Conservation (phyloP, 345 rosid genomes). For the Dipteronia sinensis region DNA sequence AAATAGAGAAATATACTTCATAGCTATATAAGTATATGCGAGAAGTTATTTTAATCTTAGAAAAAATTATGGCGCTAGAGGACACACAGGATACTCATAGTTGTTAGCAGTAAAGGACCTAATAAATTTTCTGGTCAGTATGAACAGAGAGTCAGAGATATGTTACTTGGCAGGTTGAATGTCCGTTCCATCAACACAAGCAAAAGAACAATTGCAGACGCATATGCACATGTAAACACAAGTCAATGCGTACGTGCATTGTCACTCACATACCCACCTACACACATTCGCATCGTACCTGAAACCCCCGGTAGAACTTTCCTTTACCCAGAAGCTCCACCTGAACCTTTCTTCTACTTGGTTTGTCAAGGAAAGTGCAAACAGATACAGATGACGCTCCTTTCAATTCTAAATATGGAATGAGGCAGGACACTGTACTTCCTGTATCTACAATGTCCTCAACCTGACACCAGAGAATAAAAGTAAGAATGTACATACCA, state of each 20-base stretch:
- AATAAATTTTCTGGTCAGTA: no score
- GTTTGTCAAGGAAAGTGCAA: conserved; percentile 79
- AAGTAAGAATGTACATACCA: neutral
- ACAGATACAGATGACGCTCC: conserved; percentile 84
- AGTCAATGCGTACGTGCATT: neutral
- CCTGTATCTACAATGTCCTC: conserved; percentile 98
- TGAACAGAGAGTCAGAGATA: no score
- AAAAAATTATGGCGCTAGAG: neutral
- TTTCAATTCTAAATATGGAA: conserved; percentile 54
- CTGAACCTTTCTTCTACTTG: conserved; percentile 65
- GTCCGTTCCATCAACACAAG: no score
- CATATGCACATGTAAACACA: neutral
- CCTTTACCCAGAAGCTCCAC: conserved; percentile 73
- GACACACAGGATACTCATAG: neutral
- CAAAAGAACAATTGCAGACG: no score
- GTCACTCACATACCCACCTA: neutral
- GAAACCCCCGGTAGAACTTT: conserved; percentile 78
- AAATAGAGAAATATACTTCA: neutral
- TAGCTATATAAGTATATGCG: neutral
- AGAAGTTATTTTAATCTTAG: neutral
- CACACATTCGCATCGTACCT: conserved; percentile 44
- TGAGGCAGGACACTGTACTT: conserved; percentile 61
- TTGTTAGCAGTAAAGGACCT: neutral
- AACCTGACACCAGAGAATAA: conserved; percentile 47
- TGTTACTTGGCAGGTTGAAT: no score